phyloP scores from a whole-genome alignment of 2,329 filamentous ascomycete species.

The Arthroderma sp. region DNA sequence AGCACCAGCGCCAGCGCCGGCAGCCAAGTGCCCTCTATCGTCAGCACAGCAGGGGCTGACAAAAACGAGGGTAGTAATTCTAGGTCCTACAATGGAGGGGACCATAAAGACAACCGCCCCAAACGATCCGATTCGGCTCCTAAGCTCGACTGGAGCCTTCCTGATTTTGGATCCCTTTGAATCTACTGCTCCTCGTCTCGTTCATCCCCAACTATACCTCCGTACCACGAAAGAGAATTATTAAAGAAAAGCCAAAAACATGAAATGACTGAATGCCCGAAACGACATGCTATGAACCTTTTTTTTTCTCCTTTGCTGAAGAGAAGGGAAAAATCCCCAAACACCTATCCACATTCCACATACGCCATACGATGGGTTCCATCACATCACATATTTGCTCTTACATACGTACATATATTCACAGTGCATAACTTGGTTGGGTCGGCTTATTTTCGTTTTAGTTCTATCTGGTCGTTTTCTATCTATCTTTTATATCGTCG shows the following conservation, averaged over 20 bases:
- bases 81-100: background rate
- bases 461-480: background rate
- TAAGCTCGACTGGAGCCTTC: slow-evolving; percentile 1
- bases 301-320: background rate
- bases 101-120: background rate
- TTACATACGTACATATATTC: no score
- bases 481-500: background rate
- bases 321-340: no score
- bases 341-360: no score
- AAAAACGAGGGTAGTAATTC: background rate
- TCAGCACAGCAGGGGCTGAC: background rate
- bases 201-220: background rate
- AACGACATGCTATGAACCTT: background rate
- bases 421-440: no score
- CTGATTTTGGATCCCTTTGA: background rate
- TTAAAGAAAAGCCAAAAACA: no score
- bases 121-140: background rate
- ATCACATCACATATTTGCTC: no score
- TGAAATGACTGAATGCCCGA: background rate
- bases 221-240: no score
- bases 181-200: background rate
- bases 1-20: background rate
- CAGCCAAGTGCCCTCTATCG: background rate
- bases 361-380: no score
- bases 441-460: background rate